phyloP scores from a whole-genome alignment of 1,284 basidiomycete genomes.

The Coniophora puteana region DNA sequence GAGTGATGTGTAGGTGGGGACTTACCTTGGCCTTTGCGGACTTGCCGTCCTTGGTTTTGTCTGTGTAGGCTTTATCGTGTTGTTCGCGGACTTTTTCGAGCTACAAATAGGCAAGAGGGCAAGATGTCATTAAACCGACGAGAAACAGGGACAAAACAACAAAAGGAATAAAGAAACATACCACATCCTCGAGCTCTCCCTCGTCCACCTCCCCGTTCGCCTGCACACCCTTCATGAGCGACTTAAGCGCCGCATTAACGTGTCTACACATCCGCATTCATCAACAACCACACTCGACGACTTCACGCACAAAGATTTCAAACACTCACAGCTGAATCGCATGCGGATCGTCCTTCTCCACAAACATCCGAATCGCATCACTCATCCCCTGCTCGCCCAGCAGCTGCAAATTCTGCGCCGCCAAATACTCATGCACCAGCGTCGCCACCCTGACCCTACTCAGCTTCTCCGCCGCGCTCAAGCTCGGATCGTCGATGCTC shows the following conservation, averaged over 20 bases:
- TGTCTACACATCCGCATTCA: too few species aligned
- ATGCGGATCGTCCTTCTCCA: constrained; percentile 93
- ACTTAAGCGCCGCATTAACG: constrained; percentile 59
- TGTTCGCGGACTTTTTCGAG: constrained; percentile 63
- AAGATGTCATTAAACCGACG: neutral
- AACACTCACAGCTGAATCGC: constrained; percentile 78
- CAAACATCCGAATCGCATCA: constrained; percentile 88
- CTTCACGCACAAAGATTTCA: neutral
- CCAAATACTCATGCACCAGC: constrained; percentile 85
- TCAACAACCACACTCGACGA: constrained; percentile 34
- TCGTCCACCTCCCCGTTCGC: constrained; percentile 66
- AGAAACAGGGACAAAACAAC: neutral
- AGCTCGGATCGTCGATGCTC: constrained; percentile 69
- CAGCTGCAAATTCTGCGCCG: constrained; percentile 86
- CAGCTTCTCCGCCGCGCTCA: constrained; percentile 64
- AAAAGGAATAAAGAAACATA: constrained; percentile 30
- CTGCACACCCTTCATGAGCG: constrained; percentile 63
- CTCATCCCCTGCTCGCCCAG: constrained; percentile 85
- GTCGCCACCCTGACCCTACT: constrained; percentile 69
- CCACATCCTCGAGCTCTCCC: constrained; percentile 71
- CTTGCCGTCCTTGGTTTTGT: constrained; percentile 36
- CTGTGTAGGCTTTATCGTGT: constrained; percentile 58
- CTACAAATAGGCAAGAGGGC: constrained; percentile 29
- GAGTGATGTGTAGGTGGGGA: constrained; percentile 1
- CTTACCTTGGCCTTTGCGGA: constrained; percentile 38